phyloP scores from a whole-genome alignment of 805 yeast genomes.

The Vanderwaltozyma polyspora region DNA sequence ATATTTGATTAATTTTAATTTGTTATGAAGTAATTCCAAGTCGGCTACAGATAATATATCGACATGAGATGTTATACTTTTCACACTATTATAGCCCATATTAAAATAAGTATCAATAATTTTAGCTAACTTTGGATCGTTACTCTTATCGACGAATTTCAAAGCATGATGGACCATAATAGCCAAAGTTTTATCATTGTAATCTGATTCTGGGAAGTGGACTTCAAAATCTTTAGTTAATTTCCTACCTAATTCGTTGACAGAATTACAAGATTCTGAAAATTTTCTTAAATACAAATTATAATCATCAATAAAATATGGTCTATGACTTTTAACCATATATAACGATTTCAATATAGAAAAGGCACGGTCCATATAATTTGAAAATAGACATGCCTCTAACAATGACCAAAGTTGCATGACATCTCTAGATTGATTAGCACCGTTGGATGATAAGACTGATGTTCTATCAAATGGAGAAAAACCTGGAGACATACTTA shows the following conservation, averaged over 20 bases:
- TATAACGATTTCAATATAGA: slow-evolving; percentile 53
- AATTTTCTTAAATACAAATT: slow-evolving; percentile 45
- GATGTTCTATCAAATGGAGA: slow-evolving; percentile 21
- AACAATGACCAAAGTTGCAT: slow-evolving; percentile 62
- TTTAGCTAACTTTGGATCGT: not conserved
- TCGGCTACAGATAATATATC: slow-evolving; percentile 23
- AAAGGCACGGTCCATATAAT: slow-evolving; percentile 59
- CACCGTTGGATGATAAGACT: slow-evolving; percentile 7
- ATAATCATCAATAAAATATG: slow-evolving; percentile 51
- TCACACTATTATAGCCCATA: slow-evolving; percentile 12
- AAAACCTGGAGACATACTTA: slow-evolving; percentile 7
- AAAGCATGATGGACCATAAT: slow-evolving; percentile 41
- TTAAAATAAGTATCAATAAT: slow-evolving; percentile 12
- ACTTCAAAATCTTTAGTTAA: slow-evolving; percentile 33
- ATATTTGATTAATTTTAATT: slow-evolving; percentile 24
- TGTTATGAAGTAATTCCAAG: slow-evolving; percentile 29
- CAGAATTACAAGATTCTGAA: slow-evolving; percentile 17
- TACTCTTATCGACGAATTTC: slow-evolving; percentile 3
- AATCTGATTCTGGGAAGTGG: slow-evolving; percentile 25
- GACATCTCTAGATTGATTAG: slow-evolving; percentile 37
- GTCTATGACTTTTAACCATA: slow-evolving; percentile 32
- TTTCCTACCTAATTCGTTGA: slow-evolving; percentile 30
- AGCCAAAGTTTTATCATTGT: slow-evolving; percentile 51
- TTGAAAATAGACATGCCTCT: slow-evolving; percentile 64
- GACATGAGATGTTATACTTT: slow-evolving; percentile 15